Evolutionary conservation across 2,329 filamentous ascomycete genomes (phyloP).

Genomic region (Claviceps capensis): DNA sequence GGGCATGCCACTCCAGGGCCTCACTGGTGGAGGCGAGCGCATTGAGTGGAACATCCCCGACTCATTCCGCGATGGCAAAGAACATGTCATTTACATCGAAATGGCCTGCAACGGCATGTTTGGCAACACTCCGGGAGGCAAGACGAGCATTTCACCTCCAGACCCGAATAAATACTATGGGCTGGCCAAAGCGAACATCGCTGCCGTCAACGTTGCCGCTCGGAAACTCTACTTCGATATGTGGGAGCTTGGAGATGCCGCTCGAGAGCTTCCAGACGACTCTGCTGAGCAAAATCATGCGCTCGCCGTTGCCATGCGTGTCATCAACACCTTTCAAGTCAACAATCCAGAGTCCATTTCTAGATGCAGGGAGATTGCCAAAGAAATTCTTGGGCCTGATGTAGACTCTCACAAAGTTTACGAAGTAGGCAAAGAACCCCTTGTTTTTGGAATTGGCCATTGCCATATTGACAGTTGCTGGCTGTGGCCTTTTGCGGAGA

Average conservation of each 20-base stretch:
- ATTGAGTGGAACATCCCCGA: slow-evolving; percentile 84
- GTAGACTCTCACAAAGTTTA: slow-evolving; percentile 81
- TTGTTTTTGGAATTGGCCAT: slow-evolving; percentile 84
- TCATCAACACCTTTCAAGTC: slow-evolving; percentile 81
- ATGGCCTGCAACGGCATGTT: slow-evolving; percentile 99
- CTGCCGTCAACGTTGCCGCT: slow-evolving; percentile 76
- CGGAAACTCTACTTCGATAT: slow-evolving; percentile 79
- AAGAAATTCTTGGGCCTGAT: slow-evolving; percentile 66
- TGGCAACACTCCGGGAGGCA: slow-evolving; percentile 74
- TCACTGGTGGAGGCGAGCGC: slow-evolving; percentile 81
- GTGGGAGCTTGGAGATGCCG: slow-evolving; percentile 90
- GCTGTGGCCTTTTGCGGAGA: slow-evolving; percentile 98
- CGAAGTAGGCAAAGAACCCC: slow-evolving; percentile 54
- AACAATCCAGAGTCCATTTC: slow-evolving; percentile 66
- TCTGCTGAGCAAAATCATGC: slow-evolving; percentile 85
- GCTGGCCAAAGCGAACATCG: slow-evolving; percentile 67
- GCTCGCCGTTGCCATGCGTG: slow-evolving; percentile 66
- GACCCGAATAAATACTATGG: slow-evolving; percentile 70
- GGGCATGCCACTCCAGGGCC: slow-evolving; percentile 78
- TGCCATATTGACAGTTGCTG: slow-evolving; percentile 98
- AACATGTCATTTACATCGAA: slow-evolving; percentile 87
- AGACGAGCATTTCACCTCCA: slow-evolving; percentile 71
- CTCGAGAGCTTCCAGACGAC: slow-evolving; percentile 76
- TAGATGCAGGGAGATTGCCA: slow-evolving; percentile 69
- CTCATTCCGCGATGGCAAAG: slow-evolving; percentile 67